Conservation (phyloP, 441 rosid genomes). For the Populus tomentosa region DNA sequence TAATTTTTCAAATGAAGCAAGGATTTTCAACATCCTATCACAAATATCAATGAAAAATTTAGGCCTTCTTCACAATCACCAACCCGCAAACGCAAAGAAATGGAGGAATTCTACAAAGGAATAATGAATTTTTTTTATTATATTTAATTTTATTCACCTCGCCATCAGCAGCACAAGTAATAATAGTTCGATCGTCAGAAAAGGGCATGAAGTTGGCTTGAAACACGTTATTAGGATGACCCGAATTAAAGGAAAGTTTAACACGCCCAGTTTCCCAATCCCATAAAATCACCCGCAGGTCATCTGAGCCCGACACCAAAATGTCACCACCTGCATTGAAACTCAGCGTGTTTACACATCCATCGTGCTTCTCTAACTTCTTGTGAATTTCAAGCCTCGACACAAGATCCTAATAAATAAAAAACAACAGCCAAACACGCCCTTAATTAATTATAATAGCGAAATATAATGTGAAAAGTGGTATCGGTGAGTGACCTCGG, state of each 20-base stretch:
- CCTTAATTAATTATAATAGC: neutral
- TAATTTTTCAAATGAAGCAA: neutral
- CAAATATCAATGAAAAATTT: neutral
- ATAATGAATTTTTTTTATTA: neutral
- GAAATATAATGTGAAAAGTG: neutral
- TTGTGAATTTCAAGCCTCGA: slow-evolving; percentile 54
- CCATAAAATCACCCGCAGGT: slow-evolving; percentile 66
- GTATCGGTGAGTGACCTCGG: slow-evolving; percentile 45
- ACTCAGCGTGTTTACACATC: slow-evolving; percentile 81
- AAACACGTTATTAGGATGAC: slow-evolving; percentile 68
- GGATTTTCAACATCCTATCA: neutral
- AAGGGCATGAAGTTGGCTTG: slow-evolving; percentile 89
- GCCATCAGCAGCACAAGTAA: slow-evolving; percentile 97
- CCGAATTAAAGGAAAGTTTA: slow-evolving; percentile 70
- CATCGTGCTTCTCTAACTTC: slow-evolving; percentile 74
- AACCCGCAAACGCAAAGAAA: neutral
- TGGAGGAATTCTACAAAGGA: neutral
- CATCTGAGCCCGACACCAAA: slow-evolving; percentile 86
- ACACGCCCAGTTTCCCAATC: slow-evolving; percentile 67
- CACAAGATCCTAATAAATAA: slow-evolving; percentile 51
- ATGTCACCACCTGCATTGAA: slow-evolving; percentile 59
- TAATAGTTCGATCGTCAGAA: slow-evolving; percentile 73
- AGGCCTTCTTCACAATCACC: neutral
- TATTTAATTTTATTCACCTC: slow-evolving; percentile 40
- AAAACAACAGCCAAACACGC: neutral